Conservation (phyloP, 164 flowering plant genomes). For the Nelumbo lutea region DNA sequence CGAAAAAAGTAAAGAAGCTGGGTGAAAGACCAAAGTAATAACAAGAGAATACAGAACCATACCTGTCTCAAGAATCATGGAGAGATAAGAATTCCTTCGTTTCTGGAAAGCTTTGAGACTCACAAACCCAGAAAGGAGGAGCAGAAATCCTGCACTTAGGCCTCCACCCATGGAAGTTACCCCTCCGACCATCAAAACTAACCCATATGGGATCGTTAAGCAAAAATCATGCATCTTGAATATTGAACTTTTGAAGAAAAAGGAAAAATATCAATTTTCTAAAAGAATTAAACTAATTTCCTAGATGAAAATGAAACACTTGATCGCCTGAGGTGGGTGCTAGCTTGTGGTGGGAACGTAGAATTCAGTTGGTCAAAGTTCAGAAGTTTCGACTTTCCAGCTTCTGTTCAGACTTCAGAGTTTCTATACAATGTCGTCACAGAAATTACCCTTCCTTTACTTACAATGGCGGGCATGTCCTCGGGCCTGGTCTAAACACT, state of each 20-base stretch:
- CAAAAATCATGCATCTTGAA: conserved; percentile 92
- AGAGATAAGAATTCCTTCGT: conserved; percentile 58
- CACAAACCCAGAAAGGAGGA: conserved; percentile 69
- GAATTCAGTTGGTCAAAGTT: conserved; percentile 5
- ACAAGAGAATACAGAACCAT: conserved; percentile 2
- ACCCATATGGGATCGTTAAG: conserved; percentile 89
- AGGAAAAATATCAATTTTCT: too few species aligned
- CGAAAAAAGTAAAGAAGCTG: background rate
- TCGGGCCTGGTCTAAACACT: background rate
- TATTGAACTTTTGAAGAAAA: background rate
- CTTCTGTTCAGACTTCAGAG: background rate
- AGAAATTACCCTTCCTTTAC: background rate
- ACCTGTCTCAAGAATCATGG: conserved; percentile 71
- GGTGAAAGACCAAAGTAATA: background rate
- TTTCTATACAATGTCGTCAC: background rate
- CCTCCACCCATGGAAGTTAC: conserved; percentile 81
- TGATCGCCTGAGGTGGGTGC: too few species aligned
- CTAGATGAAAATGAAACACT: too few species aligned
- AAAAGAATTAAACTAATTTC: too few species aligned
- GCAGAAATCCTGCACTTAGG: conserved; percentile 56
- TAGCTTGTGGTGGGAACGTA: background rate
- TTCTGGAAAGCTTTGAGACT: conserved; percentile 77
- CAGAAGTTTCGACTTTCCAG: background rate
- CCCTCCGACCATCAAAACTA: conserved; percentile 65
- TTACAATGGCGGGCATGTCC: background rate